Conservation (phyloP, 495 filamentous ascomycete genomes). For the Penicillium odoratum region DNA sequence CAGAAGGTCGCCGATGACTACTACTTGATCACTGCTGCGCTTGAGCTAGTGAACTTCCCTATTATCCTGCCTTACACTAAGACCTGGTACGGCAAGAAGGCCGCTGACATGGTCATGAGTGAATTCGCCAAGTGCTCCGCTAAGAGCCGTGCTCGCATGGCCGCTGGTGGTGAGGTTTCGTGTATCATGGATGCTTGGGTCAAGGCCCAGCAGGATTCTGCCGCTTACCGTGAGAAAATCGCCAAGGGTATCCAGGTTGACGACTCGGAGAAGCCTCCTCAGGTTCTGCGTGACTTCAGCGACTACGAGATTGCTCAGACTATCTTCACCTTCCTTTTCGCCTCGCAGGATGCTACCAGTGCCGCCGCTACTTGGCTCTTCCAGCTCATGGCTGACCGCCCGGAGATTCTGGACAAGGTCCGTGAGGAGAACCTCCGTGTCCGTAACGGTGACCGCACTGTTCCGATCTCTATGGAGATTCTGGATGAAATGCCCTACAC, state of each 20-base stretch:
- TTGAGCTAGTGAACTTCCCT: slow-evolving; percentile 98
- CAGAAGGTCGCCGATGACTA: slow-evolving; percentile 98
- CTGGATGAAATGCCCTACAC: slow-evolving; percentile 89
- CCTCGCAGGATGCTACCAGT: slow-evolving; percentile 94
- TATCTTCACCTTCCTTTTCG: slow-evolving; percentile 96
- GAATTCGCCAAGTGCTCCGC: slow-evolving; percentile 91
- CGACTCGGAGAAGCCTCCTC: slow-evolving; percentile 72
- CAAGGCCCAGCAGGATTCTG: slow-evolving; percentile 77
- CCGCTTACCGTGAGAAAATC: slow-evolving; percentile 71
- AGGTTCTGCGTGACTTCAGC: slow-evolving; percentile 80
- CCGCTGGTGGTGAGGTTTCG: slow-evolving; percentile 78
- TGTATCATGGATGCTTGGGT: slow-evolving; percentile 98
- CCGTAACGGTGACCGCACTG: slow-evolving; percentile 73
- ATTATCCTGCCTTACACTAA: slow-evolving; percentile 95
- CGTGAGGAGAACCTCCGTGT: slow-evolving; percentile 86
- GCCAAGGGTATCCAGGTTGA: slow-evolving; percentile 68
- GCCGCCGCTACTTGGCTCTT: slow-evolving; percentile 93
- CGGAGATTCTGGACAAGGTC: slow-evolving; percentile 84
- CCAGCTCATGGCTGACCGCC: slow-evolving; percentile 91
- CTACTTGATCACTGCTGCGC: slow-evolving; percentile 90
- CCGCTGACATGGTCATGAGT: slow-evolving; percentile 84
- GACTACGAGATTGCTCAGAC: slow-evolving; percentile 95
- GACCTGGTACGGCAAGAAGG: slow-evolving; percentile 97
- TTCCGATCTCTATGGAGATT: slow-evolving; percentile 74
- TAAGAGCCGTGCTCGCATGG: slow-evolving; percentile 91